These are phyloP conservation scores for Gossypium thurberi DNA, from an alignment of 345 rosid species.

Conservation along the genomic window DNA sequence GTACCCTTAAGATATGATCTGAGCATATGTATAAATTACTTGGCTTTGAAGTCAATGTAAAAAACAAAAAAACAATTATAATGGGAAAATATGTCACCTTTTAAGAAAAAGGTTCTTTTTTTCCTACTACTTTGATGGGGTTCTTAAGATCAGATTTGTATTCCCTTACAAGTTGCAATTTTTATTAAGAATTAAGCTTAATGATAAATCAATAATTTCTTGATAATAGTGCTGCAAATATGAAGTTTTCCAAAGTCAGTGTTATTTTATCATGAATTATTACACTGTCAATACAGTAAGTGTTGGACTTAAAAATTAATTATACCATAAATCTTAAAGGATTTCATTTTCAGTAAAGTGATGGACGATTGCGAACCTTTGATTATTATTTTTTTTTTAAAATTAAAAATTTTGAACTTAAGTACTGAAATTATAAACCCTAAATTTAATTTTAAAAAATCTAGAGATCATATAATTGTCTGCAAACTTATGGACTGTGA, in stretches of 20 bases:
- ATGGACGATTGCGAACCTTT: too few species aligned
- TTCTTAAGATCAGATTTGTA: not conserved
- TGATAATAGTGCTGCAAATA: not conserved
- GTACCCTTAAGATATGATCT: not conserved
- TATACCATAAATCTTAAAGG: too few species aligned
- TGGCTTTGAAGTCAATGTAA: slow-evolving; percentile 8
- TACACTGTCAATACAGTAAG: not conserved
- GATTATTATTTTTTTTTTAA: too few species aligned
- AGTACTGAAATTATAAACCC: too few species aligned
- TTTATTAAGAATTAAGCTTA: not conserved
- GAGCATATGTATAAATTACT: not conserved
- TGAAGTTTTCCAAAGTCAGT: not conserved
- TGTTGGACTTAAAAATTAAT: too few species aligned
- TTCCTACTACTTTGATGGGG: slow-evolving; percentile 1
- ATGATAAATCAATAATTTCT: not conserved
- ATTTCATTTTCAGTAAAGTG: too few species aligned
- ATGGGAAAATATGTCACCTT: not conserved
- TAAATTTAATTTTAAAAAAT: too few species aligned
- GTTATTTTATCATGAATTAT: not conserved
- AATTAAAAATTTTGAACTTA: too few species aligned
- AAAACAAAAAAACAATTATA: not conserved
- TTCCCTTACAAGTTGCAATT: not conserved
- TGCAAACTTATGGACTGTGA: too few species aligned
- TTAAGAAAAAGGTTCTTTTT: not conserved
- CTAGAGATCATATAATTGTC: too few species aligned